These are phyloP conservation scores for Colletotrichum simmondsii DNA, from an alignment of 2,329 filamentous ascomycete species.

Conservation along the genomic window DNA sequence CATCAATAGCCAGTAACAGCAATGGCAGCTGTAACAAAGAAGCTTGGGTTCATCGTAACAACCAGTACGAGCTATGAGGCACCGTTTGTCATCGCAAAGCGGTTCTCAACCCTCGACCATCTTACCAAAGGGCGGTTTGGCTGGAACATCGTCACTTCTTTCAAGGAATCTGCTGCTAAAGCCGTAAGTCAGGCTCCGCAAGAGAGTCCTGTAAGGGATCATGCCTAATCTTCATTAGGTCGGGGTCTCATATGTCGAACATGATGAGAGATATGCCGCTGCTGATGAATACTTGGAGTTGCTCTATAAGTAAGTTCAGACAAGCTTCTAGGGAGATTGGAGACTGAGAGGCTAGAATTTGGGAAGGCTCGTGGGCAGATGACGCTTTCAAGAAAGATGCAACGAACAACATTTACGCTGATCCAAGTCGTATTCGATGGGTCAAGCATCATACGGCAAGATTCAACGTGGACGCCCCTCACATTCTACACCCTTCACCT, in stretches of 20 bases:
- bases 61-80: background rate
- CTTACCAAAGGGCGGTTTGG: background rate
- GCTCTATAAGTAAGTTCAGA: background rate
- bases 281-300: background rate
- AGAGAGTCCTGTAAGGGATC: rapidly evolving
- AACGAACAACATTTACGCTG: background rate
- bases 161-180: background rate
- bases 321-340: too few relatives aligned
- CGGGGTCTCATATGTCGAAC: background rate
- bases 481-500: background rate
- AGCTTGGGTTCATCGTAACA: background rate
- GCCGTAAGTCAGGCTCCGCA: background rate
- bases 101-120: background rate
- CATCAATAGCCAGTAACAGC: background rate
- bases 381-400: background rate
- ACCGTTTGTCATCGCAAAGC: background rate
- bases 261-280: background rate
- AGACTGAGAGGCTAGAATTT: background rate
- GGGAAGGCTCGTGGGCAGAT: background rate
- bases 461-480: background rate
- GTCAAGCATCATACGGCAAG: background rate
- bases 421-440: background rate
- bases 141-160: background rate
- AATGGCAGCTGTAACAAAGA: background rate
- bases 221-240: background rate